Evolutionary conservation across 2,329 filamentous ascomycete species (phyloP), one percentile per base, ranked within the genome.

Genomic region (Arthrobotrys megalospora): DNA sequence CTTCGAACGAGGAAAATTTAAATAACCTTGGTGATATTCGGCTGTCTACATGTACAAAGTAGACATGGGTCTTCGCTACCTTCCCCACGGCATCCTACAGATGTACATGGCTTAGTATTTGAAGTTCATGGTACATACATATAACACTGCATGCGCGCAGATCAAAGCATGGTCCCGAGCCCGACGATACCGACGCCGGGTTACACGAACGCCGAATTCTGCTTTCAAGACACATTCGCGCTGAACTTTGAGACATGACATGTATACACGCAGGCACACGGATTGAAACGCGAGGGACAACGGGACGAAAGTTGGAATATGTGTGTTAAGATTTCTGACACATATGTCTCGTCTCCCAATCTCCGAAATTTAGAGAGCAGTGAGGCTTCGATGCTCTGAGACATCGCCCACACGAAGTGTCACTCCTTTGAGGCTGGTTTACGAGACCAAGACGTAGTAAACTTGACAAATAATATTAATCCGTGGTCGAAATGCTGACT

Each of bases 111-210:
- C 55, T 60, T 60, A 21, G 4, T 1, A 8, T 32, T 28, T 43
- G 36, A 43, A 43, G 41, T 43, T 24, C n/a, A 21, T 14, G 32
- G 52, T 58, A 58, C 52, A 58, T 58, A 60, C 36, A 10, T 24
- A 60, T 58, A 58, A 21, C 55, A 60, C 36, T 11, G 36, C 55
- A 28, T 60, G 36, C 36, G 34, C 52, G 52, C 52, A 58, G 36
- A 43, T 43, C 16, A 43, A 43, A 43, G 19, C 36, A 60, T 43
- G 21, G 19, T 43, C n/a, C 21, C 19, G 16, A 60, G 24, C 19
- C 32, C 52, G 32, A 58, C 8, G 28, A 43, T 43, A 60, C 55
- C 11, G 43, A 60, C 1, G 8, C 7, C 1, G n/a, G n/a, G 55
- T 60, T 43, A 60, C 55, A 60, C 55, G 21, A 28, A 60, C 21